Evolutionary conservation across 768 basidiomycete species (phyloP).

Genomic region (Boletus coccyginus): DNA sequence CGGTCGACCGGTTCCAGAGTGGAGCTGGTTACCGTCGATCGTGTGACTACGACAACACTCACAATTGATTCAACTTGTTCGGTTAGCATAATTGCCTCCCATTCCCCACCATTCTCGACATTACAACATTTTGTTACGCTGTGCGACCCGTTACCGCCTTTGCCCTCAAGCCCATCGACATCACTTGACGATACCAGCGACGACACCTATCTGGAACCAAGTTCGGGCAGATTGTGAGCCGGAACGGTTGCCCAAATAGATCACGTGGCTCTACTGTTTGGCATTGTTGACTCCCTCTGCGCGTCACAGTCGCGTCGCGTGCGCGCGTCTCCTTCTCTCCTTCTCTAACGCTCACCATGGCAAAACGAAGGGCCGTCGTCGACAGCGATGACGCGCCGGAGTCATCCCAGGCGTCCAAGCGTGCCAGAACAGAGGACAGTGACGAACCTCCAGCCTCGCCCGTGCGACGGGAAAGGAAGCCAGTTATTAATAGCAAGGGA

Average conservation of each 20-base stretch:
- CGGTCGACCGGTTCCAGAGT: background rate
- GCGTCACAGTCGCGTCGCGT: constrained; percentile 28
- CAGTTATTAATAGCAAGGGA: constrained; percentile 33
- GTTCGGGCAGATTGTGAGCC: background rate
- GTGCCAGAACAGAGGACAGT: constrained; percentile 41
- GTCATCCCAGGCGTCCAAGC: constrained; percentile 40
- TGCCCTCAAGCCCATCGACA: background rate
- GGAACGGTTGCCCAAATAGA: background rate
- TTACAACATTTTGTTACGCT: background rate
- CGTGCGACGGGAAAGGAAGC: constrained; percentile 25
- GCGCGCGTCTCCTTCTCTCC: constrained; percentile 9
- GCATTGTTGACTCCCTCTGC: constrained; percentile 11
- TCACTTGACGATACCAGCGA: background rate
- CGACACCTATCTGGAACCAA: background rate
- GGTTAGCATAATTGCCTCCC: constrained; percentile 13
- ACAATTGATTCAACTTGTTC: constrained; percentile 8
- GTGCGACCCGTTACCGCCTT: background rate
- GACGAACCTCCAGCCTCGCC: constrained; percentile 29
- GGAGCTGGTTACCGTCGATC: constrained; percentile 19
- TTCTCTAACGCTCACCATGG: constrained; percentile 37
- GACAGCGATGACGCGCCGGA: constrained; percentile 38
- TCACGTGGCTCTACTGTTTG: constrained; percentile 23
- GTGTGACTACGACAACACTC: constrained; percentile 12
- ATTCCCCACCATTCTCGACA: background rate
- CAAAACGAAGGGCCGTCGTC: constrained; percentile 47